Evolutionary conservation across 257 asterid genomes (phyloP), one percentile per base, ranked within the genome.

Genomic region (Gynochthodes officinalis): DNA sequence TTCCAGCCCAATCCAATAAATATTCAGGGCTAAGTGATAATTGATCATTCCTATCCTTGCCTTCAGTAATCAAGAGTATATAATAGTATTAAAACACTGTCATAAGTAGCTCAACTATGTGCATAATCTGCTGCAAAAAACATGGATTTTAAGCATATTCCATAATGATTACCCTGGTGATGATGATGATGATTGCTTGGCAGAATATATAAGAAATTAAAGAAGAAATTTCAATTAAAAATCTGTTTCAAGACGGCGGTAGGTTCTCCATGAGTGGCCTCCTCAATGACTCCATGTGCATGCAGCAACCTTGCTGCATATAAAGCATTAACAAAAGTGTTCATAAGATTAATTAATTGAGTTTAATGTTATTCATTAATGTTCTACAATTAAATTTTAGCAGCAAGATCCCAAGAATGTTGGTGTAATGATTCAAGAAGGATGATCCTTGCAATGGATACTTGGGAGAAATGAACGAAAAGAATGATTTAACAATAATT

Each of bases 201-300:
- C n/a, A n/a, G n/a, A n/a, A n/a, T n/a, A 37, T 37, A 37, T 37
- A 37, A 2, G 40, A 2, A 42, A 42, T 5, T 42, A 10, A 42
- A 42, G 10, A 10, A 42, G 10, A 42, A 42, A 42, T 42, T 64
- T 55, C 12, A 25, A 42, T 57, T 57, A 74, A 54, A 43, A 42
- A 43, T 43, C 43, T 43, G 35, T 32, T 42, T 59, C 60, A 1
- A 71, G 68, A 43, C 75, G 67, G 67, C 67, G 46, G 19, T 10
- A 10, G 21, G 30, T 57, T 40, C 55, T 39, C 25, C 30, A 70
- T 16, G 7, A 43, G 50, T 55, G 54, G 46, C 67, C 33, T 60
- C n/a, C n/a, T n/a, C n/a, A n/a, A 67, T 50, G 25, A 32, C 40
- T 73, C 78, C 82, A 63, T 54, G 73, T 73, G 73, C 69, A 25